Evolutionary conservation across 2,329 filamentous ascomycete species (phyloP).

Genomic region (Paracorniculantispora psalliotae): DNA sequence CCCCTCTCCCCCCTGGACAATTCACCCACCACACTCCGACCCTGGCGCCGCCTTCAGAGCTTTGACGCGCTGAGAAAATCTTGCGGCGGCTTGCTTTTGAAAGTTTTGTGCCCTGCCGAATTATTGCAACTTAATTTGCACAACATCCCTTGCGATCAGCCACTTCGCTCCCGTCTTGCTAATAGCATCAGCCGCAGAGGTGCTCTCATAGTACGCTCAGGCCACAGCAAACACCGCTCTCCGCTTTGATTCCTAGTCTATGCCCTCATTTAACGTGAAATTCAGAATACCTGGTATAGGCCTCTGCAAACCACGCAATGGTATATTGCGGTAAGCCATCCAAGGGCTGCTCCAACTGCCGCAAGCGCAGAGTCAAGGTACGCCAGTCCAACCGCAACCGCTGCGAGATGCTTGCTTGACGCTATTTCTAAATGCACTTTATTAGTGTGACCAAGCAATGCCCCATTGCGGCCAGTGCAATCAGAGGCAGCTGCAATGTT

Average conservation of each 20-base stretch:
- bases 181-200: background rate
- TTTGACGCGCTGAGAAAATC: no score
- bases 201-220: background rate
- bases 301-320: constrained; percentile 31
- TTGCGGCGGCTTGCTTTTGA: no score
- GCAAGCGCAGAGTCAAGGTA: constrained; percentile 52
- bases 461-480: constrained; percentile 51
- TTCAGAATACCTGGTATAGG: background rate
- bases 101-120: no score
- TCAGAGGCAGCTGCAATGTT: constrained; percentile 46
- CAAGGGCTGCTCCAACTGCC: constrained; percentile 51
- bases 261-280: background rate
- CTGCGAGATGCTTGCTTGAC: no score
- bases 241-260: background rate
- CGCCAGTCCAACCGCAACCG: no score
- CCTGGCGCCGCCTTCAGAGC: no score
- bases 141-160: background rate
- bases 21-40: no score
- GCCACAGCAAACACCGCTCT: background rate
- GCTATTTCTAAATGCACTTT: no score
- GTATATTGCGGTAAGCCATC: constrained; percentile 56
- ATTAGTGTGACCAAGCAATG: constrained; percentile 49
- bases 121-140: no score
- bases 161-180: background rate
- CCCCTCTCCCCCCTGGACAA: no score